These are phyloP conservation scores for Chlamydomonas schloesseri DNA, from an alignment of 139 green algal genomes.

Conservation along the genomic window DNA sequence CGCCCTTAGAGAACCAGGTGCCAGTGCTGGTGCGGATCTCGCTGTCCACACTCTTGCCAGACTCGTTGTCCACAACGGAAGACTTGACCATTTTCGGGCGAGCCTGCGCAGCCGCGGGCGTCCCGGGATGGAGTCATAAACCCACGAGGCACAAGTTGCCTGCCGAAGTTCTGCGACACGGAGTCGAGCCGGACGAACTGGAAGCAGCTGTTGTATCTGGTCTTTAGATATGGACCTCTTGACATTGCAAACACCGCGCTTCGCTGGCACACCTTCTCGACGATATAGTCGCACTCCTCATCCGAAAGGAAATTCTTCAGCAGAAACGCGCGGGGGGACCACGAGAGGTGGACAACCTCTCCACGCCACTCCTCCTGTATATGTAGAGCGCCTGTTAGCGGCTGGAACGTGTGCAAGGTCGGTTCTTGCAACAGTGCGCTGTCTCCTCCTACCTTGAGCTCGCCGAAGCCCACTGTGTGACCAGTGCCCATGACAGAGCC, in stretches of 20 bases:
- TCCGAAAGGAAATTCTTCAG: conserved; percentile 69
- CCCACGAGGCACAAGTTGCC: too few species aligned
- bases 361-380: conserved; percentile 77
- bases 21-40: conserved; percentile 70
- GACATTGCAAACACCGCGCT: too few species aligned
- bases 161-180: too few species aligned
- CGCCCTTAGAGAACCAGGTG: conserved; percentile 59
- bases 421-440: neutral
- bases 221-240: too few species aligned
- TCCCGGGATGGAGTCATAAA: too few species aligned
- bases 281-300: conserved; percentile 77
- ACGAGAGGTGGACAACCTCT: conserved; percentile 73
- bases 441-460: conserved; percentile 40
- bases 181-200: too few species aligned
- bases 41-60: conserved; percentile 64
- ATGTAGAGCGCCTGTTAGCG: neutral
- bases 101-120: conserved; percentile 41
- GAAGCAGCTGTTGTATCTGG: too few species aligned
- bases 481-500: conserved; percentile 27
- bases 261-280: conserved; percentile 50
- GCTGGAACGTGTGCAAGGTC: neutral
- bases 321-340: conserved; percentile 69
- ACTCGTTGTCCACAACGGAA: conserved; percentile 70
- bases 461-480: conserved; percentile 52
- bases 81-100: conserved; percentile 67